These are phyloP conservation scores for Cichorium intybus DNA, from an alignment of 140 eudicot genomes.

Conservation along the genomic window DNA sequence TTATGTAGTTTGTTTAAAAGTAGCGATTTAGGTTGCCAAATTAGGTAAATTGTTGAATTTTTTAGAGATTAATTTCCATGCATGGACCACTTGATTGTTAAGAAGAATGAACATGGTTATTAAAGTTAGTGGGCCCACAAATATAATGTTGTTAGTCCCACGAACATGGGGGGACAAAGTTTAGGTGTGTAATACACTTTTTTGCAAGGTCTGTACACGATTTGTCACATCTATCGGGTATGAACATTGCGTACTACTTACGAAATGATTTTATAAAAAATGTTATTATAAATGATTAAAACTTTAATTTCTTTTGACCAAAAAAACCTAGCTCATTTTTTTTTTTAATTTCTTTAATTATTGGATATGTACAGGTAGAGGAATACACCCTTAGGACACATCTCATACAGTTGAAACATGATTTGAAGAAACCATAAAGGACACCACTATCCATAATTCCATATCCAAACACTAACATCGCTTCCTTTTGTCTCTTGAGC, in stretches of 20 bases:
- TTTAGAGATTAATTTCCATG: not conserved
- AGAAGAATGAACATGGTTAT: slow-evolving; percentile 14
- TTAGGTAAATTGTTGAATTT: not conserved
- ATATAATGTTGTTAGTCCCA: not conserved
- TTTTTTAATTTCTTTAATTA: not conserved
- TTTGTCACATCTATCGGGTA: no score
- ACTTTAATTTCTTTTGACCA: no score
- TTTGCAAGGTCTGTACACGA: no score
- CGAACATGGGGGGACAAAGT: not conserved
- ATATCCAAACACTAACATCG: slow-evolving; percentile 35
- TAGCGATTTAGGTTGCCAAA: slow-evolving; percentile 13
- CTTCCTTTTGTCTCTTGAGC: slow-evolving; percentile 26
- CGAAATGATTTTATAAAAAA: no score
- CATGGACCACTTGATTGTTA: not conserved
- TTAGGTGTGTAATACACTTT: no score
- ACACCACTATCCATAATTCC: slow-evolving; percentile 18
- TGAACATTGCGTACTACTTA: no score
- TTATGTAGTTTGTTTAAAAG: not conserved
- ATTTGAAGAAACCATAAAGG: slow-evolving; percentile 32
- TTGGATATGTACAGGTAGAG: slow-evolving; percentile 55
- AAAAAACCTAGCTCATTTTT: no score
- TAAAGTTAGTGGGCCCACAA: slow-evolving; percentile 7
- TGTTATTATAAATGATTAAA: no score
- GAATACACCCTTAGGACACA: slow-evolving; percentile 90
- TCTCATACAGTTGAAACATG: slow-evolving; percentile 71